Base-by-base conservation (phyloP, 208 protist species). In the Vickermania ingenoplastis region DNA sequence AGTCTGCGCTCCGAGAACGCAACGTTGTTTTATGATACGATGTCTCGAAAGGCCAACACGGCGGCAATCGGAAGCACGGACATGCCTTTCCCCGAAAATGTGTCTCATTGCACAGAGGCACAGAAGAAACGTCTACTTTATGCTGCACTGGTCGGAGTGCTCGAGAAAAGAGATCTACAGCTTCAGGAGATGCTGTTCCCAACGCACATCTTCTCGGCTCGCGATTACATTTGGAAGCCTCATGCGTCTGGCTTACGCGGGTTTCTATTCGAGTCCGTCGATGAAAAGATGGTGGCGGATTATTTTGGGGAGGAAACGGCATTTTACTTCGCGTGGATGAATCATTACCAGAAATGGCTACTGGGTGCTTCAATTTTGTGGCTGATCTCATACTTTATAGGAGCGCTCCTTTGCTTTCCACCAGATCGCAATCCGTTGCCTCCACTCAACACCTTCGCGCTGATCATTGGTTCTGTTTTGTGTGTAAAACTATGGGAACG, bases 241-340 rank as follows among this genome's bases (percentile, higher is more conserved):
- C 14, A 55, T 11, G 41, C 49, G 50, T 22, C 25, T 31, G 22
- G 23, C 60, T 31, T 63, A 23, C 48, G 11, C 41, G n/a, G n/a
- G n/a, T 36, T 60, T 30, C 11, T 60, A 21, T n/a, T 36, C 21
- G 5, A 26, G 7, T 2, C 27, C 31, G 55, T 56, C 11, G 24
- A 57, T 24, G 71, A 73, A 59, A 57, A 70, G 17, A 36, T 50
- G 21, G n/a, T 78, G 1, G 29, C 25, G 1, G 53, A 45, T 24
- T 91, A 91, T 69, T 86, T 89, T 56, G 80, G 80, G 21, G 65
- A 67, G 22, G 72, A 83, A 49, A 68, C 72, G 45, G 75, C 70
- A 60, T 84, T 91, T 59, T 89, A 89, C 71, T 91, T 85, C 57
- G 73, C 81, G 23, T 91, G 79, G 76, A 86, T 91, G 79, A 83